phyloP scores from a whole-genome alignment of 805 yeast species.

The Priceomyces medius region DNA sequence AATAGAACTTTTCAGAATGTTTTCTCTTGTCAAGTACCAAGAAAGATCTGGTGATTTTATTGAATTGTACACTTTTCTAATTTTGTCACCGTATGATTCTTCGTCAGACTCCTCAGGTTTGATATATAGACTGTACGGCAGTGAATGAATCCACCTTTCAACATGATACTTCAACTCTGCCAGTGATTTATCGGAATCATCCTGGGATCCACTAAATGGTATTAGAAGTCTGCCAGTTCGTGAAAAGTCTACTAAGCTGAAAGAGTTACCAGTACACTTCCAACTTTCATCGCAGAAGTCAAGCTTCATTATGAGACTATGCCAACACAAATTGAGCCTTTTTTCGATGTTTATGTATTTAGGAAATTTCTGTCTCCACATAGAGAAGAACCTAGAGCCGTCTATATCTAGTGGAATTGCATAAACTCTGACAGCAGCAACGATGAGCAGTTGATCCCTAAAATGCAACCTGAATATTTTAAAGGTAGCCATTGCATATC shows the following conservation, averaged over 20 bases:
- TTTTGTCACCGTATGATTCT: conserved; percentile 15
- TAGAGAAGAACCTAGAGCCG: conserved; percentile 28
- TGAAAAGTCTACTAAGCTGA: background rate
- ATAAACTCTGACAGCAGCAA: conserved; percentile 45
- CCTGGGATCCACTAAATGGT: background rate
- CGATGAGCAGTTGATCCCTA: background rate
- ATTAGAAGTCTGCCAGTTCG: conserved; percentile 8
- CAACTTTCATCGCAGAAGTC: conserved; percentile 30
- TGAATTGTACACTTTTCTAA: conserved; percentile 34
- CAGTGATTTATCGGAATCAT: background rate
- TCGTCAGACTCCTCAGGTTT: background rate
- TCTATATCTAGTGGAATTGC: conserved; percentile 45
- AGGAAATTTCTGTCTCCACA: conserved; percentile 36
- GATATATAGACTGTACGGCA: conserved; percentile 11
- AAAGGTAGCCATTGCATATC: conserved; percentile 48
- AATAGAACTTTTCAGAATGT: background rate
- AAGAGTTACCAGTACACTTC: conserved; percentile 14
- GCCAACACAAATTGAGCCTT: conserved; percentile 6
- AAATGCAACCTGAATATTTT: conserved; percentile 11
- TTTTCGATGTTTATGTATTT: conserved; percentile 25
- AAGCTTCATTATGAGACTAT: background rate
- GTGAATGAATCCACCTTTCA: conserved; percentile 30
- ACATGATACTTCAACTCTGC: conserved; percentile 22
- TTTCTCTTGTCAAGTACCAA: conserved; percentile 11
- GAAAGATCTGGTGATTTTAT: conserved; percentile 30